Evolutionary conservation across 2,329 filamentous ascomycete species (phyloP), one percentile per base, ranked within the genome.

Genomic region (Polytolypa hystricis): DNA sequence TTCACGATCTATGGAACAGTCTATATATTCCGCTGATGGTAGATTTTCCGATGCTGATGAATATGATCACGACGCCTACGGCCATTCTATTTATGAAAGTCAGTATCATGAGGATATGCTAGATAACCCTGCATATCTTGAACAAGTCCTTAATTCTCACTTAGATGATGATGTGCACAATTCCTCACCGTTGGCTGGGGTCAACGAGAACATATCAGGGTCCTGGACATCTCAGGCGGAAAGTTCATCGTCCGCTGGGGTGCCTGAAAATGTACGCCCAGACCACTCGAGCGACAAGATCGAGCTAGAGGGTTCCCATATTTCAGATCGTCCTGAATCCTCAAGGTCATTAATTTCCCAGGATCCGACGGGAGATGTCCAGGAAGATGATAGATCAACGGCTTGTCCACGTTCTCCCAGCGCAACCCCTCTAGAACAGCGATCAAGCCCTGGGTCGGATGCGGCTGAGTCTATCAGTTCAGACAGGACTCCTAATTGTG

Each of bases 11-110:
- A 25, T 61, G 37, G 56, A 53, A 38, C 44, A 38, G 7, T 64
- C 60, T 3, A 39, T 41, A 15, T 54, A 53, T 40, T 58, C 58
- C 18, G 48, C 53, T 21, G 56, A 60, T 40, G 61, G 61, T 8
- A 56, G 58, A 28, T 64, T 63, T 30, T 63, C 61, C 10, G 61
- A 64, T 41, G 60, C 60, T 12, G 58, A 43, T 20, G 58, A 54
- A 23, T 41, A 47, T 29, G 43, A 44, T 26, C 44, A 40, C 30
- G 51, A 51, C 37, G 41, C 44, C 11, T 50, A 48, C 29, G 39
- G 48, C 11, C 50, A 51, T 17, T 48, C 53, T 20, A 51, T 59
- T 27, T 46, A 43, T 8, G 43, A 49, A 12, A 47, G 43, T 25
- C 42, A 41, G 19, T 45, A 44, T 33, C 49, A 56, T 35, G 56